Conservation (phyloP, 176 grass and related monocot genomes). For the Bonia amplexicaulis region DNA sequence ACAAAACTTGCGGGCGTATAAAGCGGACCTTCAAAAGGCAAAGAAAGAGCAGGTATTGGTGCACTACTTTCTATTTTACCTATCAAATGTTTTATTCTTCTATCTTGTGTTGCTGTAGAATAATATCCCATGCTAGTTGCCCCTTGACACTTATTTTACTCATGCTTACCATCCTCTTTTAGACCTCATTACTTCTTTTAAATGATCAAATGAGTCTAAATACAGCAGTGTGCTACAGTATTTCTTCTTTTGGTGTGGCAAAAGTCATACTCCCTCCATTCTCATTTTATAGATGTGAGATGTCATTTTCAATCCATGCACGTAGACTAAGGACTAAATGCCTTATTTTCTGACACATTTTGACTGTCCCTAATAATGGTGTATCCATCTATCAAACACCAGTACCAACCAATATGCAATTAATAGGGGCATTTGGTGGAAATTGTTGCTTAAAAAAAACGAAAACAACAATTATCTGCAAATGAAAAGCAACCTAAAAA, state of each 20-base stretch:
- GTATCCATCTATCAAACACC: background rate
- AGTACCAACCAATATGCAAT: background rate
- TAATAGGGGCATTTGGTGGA: background rate
- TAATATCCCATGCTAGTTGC: background rate
- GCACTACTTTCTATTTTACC: background rate
- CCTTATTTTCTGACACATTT: background rate
- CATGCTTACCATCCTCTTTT: background rate
- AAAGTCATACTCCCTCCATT: background rate
- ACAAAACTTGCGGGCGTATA: conserved; percentile 70
- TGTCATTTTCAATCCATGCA: background rate
- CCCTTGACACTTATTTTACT: background rate
- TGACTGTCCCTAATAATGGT: background rate
- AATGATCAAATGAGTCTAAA: background rate
- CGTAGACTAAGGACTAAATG: background rate
- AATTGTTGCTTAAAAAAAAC: background rate
- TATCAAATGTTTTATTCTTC: background rate
- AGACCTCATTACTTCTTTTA: background rate
- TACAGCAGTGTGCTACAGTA: background rate
- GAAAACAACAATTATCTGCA: background rate
- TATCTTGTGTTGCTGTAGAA: background rate
- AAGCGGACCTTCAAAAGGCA: conserved; percentile 83
- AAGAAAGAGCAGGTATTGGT: conserved; percentile 85
- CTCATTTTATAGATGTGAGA: background rate
- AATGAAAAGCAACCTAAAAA: background rate
- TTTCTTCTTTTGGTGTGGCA: background rate